Conservation (phyloP, 306 rosid species). For the Echinosophora koreensis region DNA sequence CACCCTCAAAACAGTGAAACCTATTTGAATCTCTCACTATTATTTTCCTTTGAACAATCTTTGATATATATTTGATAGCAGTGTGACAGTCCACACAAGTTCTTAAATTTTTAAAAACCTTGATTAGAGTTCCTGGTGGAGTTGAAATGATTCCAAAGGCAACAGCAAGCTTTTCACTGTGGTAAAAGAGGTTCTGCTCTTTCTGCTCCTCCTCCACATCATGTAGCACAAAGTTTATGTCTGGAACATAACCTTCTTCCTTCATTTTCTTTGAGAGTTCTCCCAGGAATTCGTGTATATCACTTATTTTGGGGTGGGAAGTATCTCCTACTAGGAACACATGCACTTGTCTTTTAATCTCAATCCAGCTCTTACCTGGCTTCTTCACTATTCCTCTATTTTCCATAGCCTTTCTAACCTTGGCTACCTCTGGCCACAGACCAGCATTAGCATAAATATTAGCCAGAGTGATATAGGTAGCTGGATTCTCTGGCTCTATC, state of each 20-base stretch:
- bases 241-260: slow-evolving; percentile 75
- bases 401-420: slow-evolving; percentile 65
- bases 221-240: slow-evolving; percentile 71
- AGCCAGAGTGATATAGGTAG: slow-evolving; percentile 69
- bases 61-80: slow-evolving; percentile 66
- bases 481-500: slow-evolving; percentile 77
- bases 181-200: slow-evolving; percentile 75
- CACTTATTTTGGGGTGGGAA: slow-evolving; percentile 65
- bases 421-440: slow-evolving; percentile 63
- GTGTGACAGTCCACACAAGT: slow-evolving; percentile 78
- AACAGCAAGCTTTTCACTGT: slow-evolving; percentile 75
- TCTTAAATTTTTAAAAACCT: slow-evolving; percentile 72
- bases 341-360: slow-evolving; percentile 66
- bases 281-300: slow-evolving; percentile 60
- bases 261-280: slow-evolving; percentile 66
- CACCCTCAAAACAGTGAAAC: slow-evolving; percentile 73
- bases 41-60: slow-evolving; percentile 58
- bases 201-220: slow-evolving; percentile 75
- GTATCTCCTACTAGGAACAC: slow-evolving; percentile 68
- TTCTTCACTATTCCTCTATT: slow-evolving; percentile 59
- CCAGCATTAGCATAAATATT: slow-evolving; percentile 76
- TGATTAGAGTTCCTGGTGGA: slow-evolving; percentile 62
- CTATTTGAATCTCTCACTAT: slow-evolving; percentile 72
- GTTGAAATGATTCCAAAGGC: slow-evolving; percentile 78
- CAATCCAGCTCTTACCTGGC: slow-evolving; percentile 78